A percentile compares a stretch with the other conserved stretches of the same genome.
phyloP scores from a whole-genome alignment of 2,329 filamentous ascomycete genomes.

The Ophiocordyceps camponoti-rufipedis region DNA sequence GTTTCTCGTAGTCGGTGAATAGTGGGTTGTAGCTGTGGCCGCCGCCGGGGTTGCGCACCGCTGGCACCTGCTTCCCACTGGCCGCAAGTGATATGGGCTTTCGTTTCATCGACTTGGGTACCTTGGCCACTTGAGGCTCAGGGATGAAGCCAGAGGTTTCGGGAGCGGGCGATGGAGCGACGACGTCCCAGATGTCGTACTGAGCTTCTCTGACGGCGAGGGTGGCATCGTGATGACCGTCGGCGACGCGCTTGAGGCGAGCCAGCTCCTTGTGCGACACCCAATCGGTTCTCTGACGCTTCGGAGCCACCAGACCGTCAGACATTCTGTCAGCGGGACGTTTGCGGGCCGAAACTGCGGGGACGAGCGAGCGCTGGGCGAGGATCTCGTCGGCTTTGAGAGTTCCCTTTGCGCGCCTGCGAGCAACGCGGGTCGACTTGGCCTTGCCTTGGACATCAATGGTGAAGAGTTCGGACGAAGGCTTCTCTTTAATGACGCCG shows the following conservation, averaged over 20 bases:
- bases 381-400: slow-evolving; percentile 90
- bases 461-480: slow-evolving; percentile 68
- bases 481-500: slow-evolving; percentile 70
- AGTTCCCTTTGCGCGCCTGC: slow-evolving; percentile 52
- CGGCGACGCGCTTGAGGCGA: slow-evolving; percentile 61
- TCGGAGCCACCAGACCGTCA: slow-evolving; percentile 55
- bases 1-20: slow-evolving; percentile 68
- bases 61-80: slow-evolving; percentile 60
- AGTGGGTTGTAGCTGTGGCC: slow-evolving; percentile 87
- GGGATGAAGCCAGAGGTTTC: slow-evolving; percentile 39
- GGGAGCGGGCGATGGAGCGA: slow-evolving; percentile 19
- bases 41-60: slow-evolving; percentile 60
- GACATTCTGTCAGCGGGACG: slow-evolving; percentile 50
- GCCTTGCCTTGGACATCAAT: slow-evolving; percentile 60
- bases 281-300: slow-evolving; percentile 61
- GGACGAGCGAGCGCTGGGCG: slow-evolving; percentile 62
- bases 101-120: slow-evolving; percentile 57
- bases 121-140: slow-evolving; percentile 45
- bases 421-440: slow-evolving; percentile 42
- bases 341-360: slow-evolving; percentile 64
- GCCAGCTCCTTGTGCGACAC: slow-evolving; percentile 72
- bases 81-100: slow-evolving; percentile 69
- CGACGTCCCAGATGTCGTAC: slow-evolving; percentile 63
- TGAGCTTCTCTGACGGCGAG: slow-evolving; percentile 40
- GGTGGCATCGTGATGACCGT: slow-evolving; percentile 42